Evolutionary conservation across 2,329 filamentous ascomycete species (phyloP), one percentile per base, ranked within the genome.

Genomic region (Fonsecaea erecta): DNA sequence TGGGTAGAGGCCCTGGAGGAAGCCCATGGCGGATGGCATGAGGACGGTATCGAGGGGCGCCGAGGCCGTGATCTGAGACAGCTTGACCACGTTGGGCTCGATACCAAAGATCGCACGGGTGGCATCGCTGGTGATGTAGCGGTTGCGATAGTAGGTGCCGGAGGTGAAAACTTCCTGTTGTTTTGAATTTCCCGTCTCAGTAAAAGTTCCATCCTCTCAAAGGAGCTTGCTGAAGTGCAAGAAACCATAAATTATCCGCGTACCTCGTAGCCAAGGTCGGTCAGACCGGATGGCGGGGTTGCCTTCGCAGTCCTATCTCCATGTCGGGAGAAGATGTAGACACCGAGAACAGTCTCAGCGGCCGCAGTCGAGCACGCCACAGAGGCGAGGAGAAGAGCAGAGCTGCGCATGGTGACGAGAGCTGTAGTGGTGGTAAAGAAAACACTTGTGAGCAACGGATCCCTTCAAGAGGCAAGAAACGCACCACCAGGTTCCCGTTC

Each of bases 311-410:
- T 94, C 62, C 93, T 88, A 77, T 97, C 93, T 64, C 93, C 93
- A 80, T 97, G 93, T 52, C 93, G 90, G 72, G 92, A 88, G 82
- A 96, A 96, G 78, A 97, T 88, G 77, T 93, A 95, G 52, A 89
- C 88, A 59, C 92, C 93, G 16, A 96, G 83, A 30, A 95, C 83
- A 0, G 88, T 90, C 80, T 96, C 91, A 30, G 63, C 66, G 16
- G 59, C 43, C 12, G 58, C 53, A 12, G 66, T 48, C 4, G 62
- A 54, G 12, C 64, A 52, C 6, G 64, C 68, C 62, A 69, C 35
- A 3, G 64, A 64, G 55, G 67, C 64, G 30, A 67, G 62, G n/a
- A 67, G 65, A 34, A 60, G 58, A 26, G 58, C 58, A 35, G 65
- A 48, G 59, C 63, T 64, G 43, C 58, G 65, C 65, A 67, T 67